Base-by-base conservation (phyloP, 495 filamentous ascomycete genomes). In the Xeromyces bisporus region DNA sequence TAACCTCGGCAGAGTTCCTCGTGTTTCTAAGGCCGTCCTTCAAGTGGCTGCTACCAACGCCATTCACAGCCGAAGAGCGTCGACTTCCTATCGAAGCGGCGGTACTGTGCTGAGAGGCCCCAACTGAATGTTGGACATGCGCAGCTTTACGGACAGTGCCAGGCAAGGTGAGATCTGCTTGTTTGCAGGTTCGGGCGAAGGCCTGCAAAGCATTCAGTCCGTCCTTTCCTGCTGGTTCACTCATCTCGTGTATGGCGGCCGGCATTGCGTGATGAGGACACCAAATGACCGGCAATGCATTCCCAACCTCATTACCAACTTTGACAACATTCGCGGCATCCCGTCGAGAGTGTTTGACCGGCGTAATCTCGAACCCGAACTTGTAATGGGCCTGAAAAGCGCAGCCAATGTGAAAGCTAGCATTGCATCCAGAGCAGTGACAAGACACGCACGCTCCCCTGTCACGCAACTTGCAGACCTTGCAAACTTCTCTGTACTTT, bases 71-170 rank as follows among this genome's bases (percentile, higher is more conserved):
- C 24, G 62, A 67, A 20, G 55, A 41, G 31, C 62, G 54, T 23
- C 60, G 55, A 24, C 52, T 48, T 16, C 31, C 44, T 12, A 36
- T 28, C 13, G 38, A 39, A 7, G 34, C 29, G 7, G 34, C 29
- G 14, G 31, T 43, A 36, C 43, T 34, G 5, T 46, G 51, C 7
- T 53, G 48, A 7, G 49, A 41, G 6, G 41, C 46, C 31, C 54
- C 53, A 23, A 61, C 54, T 3, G 62, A 60, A 21, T 66, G 58
- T 29, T 74, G 64, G 23, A 75, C 58, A 14, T 75, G 64, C 18
- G 69, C 73, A 13, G 91, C 87, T 47, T 93, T 94, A 13, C 89
- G 75, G 25, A 85, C 77, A 11, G 89, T 93, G 13, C 87, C 87
- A 6, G 85, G 93, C 32, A 93, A 54, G 11, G 78, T 69, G 13